Evolutionary conservation across 805 yeast species (phyloP), one percentile per base, ranked within the genome.

Genomic region (Metschnikowia picachoensis): DNA sequence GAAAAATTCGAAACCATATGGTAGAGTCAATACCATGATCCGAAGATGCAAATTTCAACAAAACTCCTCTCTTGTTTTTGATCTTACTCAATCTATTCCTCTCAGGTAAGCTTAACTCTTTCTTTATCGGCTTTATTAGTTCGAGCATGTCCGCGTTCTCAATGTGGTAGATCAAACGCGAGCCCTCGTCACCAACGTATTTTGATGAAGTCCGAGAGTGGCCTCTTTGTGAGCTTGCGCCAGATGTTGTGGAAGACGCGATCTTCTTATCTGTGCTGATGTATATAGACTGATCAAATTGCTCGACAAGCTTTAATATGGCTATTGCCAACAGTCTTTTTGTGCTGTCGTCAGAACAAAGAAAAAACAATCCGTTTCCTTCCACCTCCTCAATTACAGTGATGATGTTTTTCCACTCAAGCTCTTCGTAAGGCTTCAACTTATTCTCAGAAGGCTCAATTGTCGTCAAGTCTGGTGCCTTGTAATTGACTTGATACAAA

Each of bases 11-110:
- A 57, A 92, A 85, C 99, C 99, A 94, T n/a, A 94, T 69, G 0
- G 98, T 96, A 1, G 95, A 83, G 66, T 94, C 99, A 9, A 94
- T 91, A 1, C 98, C 97, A 59, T 91, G 87, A 48, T 86, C 95
- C 2, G 96, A 86, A 53, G 88, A 96, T 0, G 96, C 96, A 7
- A 94, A 68, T 41, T 82, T 77, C 0, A 86, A 71, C n/a, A 95
- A 65, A 2, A 88, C 75, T 25, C 85, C 87, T 49, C 79, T 82
- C 53, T 83, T 78, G 47, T 77, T 77, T 50, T 72, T 79, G 31
- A 94, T 65, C 55, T 85, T 85, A 1, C 81, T 59, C 13, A 91
- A 67, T 33, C 97, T 69, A 15, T 81, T 78, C 39, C 85, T 73
- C 63, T 95, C 99, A 1, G 96, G 91, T 31, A 83, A 80, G 67